Conservation (phyloP, 805 yeast species). For the Kluyveromyces siamensis region DNA sequence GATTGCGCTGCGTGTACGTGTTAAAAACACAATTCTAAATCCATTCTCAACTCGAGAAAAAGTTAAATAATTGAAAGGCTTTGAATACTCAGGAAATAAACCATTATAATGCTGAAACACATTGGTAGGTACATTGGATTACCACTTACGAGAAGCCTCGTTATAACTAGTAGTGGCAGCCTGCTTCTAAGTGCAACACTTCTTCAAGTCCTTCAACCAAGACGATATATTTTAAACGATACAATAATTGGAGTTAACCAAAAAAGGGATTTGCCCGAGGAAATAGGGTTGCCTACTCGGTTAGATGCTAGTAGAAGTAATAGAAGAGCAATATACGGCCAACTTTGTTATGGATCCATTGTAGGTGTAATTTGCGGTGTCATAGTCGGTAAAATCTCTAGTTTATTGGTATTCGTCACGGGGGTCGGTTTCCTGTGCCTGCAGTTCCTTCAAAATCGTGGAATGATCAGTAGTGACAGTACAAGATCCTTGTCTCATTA, state of each 20-base stretch:
- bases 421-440: constrained; percentile 14
- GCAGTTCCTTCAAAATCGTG: constrained; percentile 21
- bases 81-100: background rate
- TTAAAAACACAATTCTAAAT: too few relatives aligned
- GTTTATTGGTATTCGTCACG: constrained; percentile 14
- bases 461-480: constrained; percentile 14
- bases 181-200: background rate
- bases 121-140: background rate
- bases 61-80: too few relatives aligned
- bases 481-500: constrained; percentile 10
- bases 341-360: constrained; percentile 23
- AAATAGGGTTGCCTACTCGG: constrained; percentile 8
- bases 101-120: background rate
- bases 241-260: constrained; percentile 12
- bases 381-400: constrained; percentile 20
- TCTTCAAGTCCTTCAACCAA: background rate
- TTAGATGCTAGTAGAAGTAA: constrained; percentile 6
- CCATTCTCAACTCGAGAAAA: too few relatives aligned
- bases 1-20: too few relatives aligned
- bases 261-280: constrained; percentile 8
- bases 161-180: background rate
- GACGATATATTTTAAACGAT: constrained; percentile 9
- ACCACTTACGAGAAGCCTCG: background rate
- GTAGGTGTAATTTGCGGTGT: constrained; percentile 21
- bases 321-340: constrained; percentile 15